phyloP scores from a whole-genome alignment of 805 yeast species.

The Wilhelminamyces savonicus region DNA sequence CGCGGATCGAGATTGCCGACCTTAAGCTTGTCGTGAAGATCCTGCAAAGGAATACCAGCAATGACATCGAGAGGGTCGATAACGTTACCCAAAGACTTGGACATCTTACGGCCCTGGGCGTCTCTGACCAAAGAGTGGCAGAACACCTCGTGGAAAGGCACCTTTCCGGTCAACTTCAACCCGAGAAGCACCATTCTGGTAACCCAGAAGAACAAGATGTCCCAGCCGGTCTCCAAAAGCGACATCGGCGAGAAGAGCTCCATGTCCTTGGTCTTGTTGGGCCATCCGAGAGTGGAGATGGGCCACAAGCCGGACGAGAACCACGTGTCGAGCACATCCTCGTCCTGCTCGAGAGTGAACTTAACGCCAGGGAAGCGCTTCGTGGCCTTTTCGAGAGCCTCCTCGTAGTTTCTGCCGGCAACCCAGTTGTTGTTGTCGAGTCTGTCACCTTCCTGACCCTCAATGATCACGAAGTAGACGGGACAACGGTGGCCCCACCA shows the following conservation, averaged over 20 bases:
- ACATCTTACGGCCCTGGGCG: constrained; percentile 99
- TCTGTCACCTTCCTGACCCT: constrained; percentile 61
- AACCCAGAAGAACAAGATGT: constrained; percentile 98
- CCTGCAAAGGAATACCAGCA: constrained; percentile 74
- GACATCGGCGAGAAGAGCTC: constrained; percentile 82
- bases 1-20: constrained; percentile 84
- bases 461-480: constrained; percentile 79
- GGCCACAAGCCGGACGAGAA: constrained; percentile 99
- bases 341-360: constrained; percentile 86
- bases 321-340: constrained; percentile 98
- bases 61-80: constrained; percentile 95
- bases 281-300: constrained; percentile 95
- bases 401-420: constrained; percentile 77
- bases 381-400: constrained; percentile 79
- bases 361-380: constrained; percentile 63
- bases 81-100: constrained; percentile 95
- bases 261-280: constrained; percentile 69
- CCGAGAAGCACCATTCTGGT: constrained; percentile 93
- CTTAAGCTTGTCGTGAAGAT: constrained; percentile 68
- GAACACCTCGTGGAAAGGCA: constrained; percentile 95
- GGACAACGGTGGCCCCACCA: constrained; percentile 99
- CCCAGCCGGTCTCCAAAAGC: constrained; percentile 98
- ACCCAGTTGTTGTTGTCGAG: constrained; percentile 77
- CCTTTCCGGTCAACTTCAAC: constrained; percentile 78
- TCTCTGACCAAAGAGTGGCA: constrained; percentile 98